phyloP scores from a whole-genome alignment of 805 yeast genomes.

The Myxozyma nipponensis region DNA sequence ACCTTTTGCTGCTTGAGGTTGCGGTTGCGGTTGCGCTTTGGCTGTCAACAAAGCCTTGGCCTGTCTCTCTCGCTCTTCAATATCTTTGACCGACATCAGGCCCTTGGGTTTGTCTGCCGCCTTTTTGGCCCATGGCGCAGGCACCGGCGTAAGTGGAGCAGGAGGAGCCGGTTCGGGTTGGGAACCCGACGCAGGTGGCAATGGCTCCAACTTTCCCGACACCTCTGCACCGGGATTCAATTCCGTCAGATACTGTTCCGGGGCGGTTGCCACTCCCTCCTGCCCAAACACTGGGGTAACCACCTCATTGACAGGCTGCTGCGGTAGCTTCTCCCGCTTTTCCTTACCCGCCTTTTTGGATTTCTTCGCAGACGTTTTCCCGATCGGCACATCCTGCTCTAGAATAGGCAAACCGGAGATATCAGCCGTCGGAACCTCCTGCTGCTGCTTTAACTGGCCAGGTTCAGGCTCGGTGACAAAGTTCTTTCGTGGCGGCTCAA shows the following conservation, averaged over 20 bases:
- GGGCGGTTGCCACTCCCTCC: conserved; percentile 1
- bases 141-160: conserved; percentile 14
- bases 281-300: not conserved
- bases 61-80: conserved; percentile 34
- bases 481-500: not conserved
- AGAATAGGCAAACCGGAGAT: not conserved
- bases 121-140: conserved; percentile 26
- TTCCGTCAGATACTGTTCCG: not conserved
- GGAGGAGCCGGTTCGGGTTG: conserved; percentile 6
- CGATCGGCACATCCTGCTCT: not conserved
- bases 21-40: conserved; percentile 10
- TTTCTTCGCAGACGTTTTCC: not conserved
- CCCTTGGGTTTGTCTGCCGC: conserved; percentile 19
- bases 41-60: conserved; percentile 26
- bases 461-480: conserved; percentile 2
- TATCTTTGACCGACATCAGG: conserved; percentile 33
- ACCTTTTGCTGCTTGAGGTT: conserved; percentile 1
- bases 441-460: not conserved
- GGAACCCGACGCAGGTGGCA: conserved; percentile 12
- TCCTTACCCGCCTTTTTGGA: not conserved
- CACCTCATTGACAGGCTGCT: conserved; percentile 2
- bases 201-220: conserved; percentile 18
- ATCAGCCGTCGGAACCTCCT: not conserved
- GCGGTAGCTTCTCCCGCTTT: not conserved
- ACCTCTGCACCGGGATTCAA: not conserved